phyloP scores from a whole-genome alignment of 1,284 basidiomycete genomes.

The Xerocomus minutiporus region DNA sequence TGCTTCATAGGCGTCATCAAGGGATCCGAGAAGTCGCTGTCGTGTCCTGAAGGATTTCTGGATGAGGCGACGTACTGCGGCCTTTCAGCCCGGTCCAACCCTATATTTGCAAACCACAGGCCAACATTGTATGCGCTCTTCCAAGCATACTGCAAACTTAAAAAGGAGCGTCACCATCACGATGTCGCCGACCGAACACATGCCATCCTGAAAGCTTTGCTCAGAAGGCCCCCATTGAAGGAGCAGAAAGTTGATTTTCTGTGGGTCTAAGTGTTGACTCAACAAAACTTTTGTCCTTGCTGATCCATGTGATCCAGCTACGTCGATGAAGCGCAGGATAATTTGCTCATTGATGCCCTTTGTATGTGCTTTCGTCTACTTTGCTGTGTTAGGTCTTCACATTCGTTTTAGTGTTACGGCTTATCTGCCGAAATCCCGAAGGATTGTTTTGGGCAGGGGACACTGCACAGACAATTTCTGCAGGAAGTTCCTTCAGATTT shows the following conservation, averaged over 20 bases:
- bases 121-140: slow-evolving; percentile 54
- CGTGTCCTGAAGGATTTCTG: slow-evolving; percentile 37
- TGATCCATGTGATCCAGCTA: slow-evolving; percentile 40
- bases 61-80: slow-evolving; percentile 42
- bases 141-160: slow-evolving; percentile 47
- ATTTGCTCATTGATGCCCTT: slow-evolving; percentile 60
- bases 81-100: slow-evolving; percentile 49
- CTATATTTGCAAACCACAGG: slow-evolving; percentile 51
- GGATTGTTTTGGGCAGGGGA: slow-evolving; percentile 78
- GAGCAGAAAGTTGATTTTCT: slow-evolving; percentile 52
- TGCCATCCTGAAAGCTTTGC: slow-evolving; percentile 42
- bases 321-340: slow-evolving; percentile 72
- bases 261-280: slow-evolving; percentile 36
- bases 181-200: slow-evolving; percentile 69
- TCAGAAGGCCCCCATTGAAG: slow-evolving; percentile 29
- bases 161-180: slow-evolving; percentile 42
- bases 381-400: neutral
- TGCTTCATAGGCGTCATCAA: slow-evolving; percentile 54
- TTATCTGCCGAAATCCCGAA: slow-evolving; percentile 55
- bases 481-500: slow-evolving; percentile 69
- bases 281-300: neutral
- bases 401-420: slow-evolving; percentile 49
- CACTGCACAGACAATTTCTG: slow-evolving; percentile 72
- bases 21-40: slow-evolving; percentile 53
- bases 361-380: slow-evolving; percentile 35